Evolutionary conservation across 192 early-diverging fungal species (phyloP).

Genomic region (Spizellomyces punctatus): DNA sequence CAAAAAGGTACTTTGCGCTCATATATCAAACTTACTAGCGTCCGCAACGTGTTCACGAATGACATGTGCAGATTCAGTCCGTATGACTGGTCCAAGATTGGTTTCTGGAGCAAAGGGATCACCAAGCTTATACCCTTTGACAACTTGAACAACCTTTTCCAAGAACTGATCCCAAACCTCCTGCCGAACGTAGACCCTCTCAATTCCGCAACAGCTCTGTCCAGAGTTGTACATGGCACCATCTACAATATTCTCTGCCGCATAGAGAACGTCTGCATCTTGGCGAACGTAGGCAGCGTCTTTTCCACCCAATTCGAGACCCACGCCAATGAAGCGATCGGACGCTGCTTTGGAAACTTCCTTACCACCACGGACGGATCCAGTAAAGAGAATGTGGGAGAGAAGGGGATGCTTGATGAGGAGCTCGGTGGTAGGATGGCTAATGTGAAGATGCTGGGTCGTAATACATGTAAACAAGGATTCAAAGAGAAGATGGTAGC

Average conservation of each 20-base stretch:
- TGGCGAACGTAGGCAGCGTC: constrained; percentile 79
- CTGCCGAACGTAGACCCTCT: constrained; percentile 79
- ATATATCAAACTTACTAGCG: constrained; percentile 44
- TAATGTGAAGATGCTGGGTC: constrained; percentile 25
- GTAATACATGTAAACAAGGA: no score
- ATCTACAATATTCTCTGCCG: constrained; percentile 76
- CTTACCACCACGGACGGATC: constrained; percentile 71
- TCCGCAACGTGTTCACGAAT: constrained; percentile 71
- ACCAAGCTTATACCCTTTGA: constrained; percentile 61
- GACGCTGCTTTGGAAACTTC: constrained; percentile 52
- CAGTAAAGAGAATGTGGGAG: constrained; percentile 76
- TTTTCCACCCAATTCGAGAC: constrained; percentile 84
- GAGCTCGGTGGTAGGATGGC: constrained; percentile 47
- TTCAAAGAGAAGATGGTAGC: no score
- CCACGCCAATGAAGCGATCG: constrained; percentile 59
- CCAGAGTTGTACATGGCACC: constrained; percentile 83
- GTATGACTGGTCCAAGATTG: constrained; percentile 78
- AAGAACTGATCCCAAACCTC: constrained; percentile 72
- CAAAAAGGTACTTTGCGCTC: no score
- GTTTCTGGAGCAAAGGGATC: constrained; percentile 61
- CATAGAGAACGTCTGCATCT: constrained; percentile 70
- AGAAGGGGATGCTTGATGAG: constrained; percentile 63
- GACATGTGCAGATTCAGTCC: constrained; percentile 62
- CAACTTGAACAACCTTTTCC: constrained; percentile 36
- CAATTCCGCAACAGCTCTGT: constrained; percentile 81